Conservation (phyloP, 2,329 filamentous ascomycete species). For the Xylaria hypoxylon region DNA sequence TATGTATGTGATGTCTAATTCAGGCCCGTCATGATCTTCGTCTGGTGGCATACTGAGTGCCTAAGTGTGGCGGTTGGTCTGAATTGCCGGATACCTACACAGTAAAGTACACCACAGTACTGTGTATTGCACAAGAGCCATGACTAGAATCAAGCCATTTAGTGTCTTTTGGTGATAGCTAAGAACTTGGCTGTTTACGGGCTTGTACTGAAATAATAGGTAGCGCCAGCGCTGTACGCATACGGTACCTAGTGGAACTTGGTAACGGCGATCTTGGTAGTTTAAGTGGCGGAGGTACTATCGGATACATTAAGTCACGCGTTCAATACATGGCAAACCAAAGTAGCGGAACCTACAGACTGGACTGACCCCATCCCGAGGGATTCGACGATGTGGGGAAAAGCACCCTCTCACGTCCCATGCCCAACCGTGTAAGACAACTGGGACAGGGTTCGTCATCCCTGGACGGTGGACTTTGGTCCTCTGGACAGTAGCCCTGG, state of each 20-base stretch:
- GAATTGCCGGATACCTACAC: background rate
- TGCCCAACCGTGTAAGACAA: conserved; percentile 24
- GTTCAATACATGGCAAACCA: background rate
- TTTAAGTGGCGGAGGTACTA: conserved; percentile 10
- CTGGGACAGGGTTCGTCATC: conserved; percentile 27
- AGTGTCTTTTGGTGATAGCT: conserved; percentile 19
- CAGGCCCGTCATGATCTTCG: no score
- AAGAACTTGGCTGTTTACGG: conserved; percentile 5
- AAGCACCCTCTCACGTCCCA: background rate
- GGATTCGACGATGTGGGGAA: conserved; percentile 34
- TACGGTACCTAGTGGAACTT: conserved; percentile 6
- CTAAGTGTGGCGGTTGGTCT: conserved; percentile 1
- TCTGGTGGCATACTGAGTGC: no score
- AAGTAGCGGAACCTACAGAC: conserved; percentile 23
- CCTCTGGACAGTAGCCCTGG: conserved; percentile 8
- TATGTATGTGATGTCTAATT: no score
- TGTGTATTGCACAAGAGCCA: background rate
- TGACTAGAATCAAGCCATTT: conserved; percentile 22
- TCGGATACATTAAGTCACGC: background rate
- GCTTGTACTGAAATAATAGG: conserved; percentile 10
- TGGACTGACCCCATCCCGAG: conserved; percentile 16
- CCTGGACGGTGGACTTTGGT: background rate
- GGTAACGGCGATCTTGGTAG: conserved; percentile 27
- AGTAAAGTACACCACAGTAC: no score
- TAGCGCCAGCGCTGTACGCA: conserved; percentile 15